Evolutionary conservation across 495 filamentous ascomycete species (phyloP), one percentile per base, ranked within the genome.

Genomic region (Penicillium pulvis): DNA sequence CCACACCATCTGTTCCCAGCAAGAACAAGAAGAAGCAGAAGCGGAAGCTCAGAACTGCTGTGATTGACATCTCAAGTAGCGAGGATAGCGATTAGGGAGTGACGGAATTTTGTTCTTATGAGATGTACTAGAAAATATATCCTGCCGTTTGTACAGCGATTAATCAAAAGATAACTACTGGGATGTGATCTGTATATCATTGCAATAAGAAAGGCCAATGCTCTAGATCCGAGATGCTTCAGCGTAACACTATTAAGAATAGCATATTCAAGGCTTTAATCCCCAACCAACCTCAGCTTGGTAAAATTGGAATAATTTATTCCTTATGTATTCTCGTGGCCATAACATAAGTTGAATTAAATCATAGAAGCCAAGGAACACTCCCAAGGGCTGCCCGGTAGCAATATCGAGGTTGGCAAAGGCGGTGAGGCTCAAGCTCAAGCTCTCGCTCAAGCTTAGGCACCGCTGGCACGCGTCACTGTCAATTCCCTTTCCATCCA

Each of bases 401-500:
- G 44, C 46, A 49, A n/a, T 52, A 41, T 41, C 2, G 28, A 28
- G 47, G 47, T 9, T 33, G 30, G 30, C 20, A 20, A 62, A 69
- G 68, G 61, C 63, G 69, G 68, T 68, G 65, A 68, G 62, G 56
- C 16, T 44, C 50, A 45, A 46, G 53, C 52, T 62, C 46, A 74
- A 75, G 71, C 74, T 77, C 65, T 73, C 74, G 16, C 14, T 79
- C 53, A 59, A 72, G 65, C 61, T 69, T 68, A 79, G 76, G 75
- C 76, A 55, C 75, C 66, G 71, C 64, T 67, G 63, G 69, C 70
- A 73, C 76, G 72, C 76, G 75, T 77, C 73, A 71, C 69, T 65
- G 55, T 56, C 59, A 62, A 61, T 65, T 59, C 53, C 45, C 64
- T 66, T 53, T 60, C 65, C 44, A 64, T 64, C 53, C 57, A 57